These are phyloP conservation scores for Sphagnurus paluster DNA, from an alignment of 1,284 basidiomycete genomes.

Conservation along the genomic window DNA sequence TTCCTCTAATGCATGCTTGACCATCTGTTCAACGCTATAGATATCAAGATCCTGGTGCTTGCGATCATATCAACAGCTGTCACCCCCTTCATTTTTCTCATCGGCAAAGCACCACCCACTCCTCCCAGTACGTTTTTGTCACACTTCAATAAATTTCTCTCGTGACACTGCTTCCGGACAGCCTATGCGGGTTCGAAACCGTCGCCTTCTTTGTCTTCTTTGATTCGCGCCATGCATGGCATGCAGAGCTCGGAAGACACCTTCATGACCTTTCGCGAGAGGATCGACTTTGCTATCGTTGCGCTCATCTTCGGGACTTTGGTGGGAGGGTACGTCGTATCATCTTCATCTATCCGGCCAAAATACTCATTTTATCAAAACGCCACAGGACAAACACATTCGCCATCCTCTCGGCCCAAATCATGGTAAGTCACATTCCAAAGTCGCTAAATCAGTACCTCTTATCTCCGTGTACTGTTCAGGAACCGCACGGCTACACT, in stretches of 20 bases:
- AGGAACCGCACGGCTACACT: constrained; percentile 77
- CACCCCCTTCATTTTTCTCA: constrained; percentile 55
- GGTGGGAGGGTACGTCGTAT: constrained; percentile 53
- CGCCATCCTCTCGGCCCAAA: constrained; percentile 63
- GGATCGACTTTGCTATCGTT: constrained; percentile 67
- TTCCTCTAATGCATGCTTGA: too few relatives aligned
- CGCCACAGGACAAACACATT: constrained; percentile 47
- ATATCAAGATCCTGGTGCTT: constrained; percentile 60
- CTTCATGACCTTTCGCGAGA: constrained; percentile 61
- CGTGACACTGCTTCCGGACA: constrained; percentile 27
- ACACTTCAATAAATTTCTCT: background rate
- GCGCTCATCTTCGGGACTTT: constrained; percentile 61
- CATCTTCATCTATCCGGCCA: background rate
- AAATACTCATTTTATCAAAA: background rate
- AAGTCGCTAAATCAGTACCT: background rate
- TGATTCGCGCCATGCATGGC: constrained; percentile 59
- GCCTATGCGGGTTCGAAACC: constrained; percentile 65
- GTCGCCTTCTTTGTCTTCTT: constrained; percentile 51
- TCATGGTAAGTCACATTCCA: constrained; percentile 51
- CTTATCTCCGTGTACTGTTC: constrained; percentile 8
- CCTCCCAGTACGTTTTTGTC: constrained; percentile 62
- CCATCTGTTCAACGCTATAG: too few relatives aligned
- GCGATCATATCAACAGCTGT: constrained; percentile 68
- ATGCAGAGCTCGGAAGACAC: constrained; percentile 39
- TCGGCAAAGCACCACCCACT: constrained; percentile 60